Conservation (phyloP, 441 rosid genomes). For the Pelargonium myrrhifolium region DNA sequence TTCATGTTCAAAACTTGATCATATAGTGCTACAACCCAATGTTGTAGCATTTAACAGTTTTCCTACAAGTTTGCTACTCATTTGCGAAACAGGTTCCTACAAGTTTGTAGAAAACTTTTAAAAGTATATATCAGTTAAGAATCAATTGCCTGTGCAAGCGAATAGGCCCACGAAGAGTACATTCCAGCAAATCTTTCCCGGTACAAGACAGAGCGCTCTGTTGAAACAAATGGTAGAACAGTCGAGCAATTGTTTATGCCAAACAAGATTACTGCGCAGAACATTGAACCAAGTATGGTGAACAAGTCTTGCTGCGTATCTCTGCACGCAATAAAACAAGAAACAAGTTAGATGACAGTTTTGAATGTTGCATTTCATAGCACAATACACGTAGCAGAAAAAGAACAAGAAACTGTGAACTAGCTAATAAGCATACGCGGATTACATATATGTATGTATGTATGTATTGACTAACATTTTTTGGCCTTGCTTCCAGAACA, state of each 20-base stretch:
- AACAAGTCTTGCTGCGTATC: constrained; percentile 52
- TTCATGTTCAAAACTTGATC: background rate
- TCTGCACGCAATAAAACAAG: constrained; percentile 20
- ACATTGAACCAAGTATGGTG: constrained; percentile 48
- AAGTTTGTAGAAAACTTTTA: too few relatives aligned
- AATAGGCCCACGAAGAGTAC: constrained; percentile 52
- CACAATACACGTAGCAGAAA: too few relatives aligned
- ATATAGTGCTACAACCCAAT: too few relatives aligned
- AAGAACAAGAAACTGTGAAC: too few relatives aligned
- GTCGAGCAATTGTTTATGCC: constrained; percentile 55
- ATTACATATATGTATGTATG: background rate
- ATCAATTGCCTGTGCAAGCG: constrained; percentile 46
- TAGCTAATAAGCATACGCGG: too few relatives aligned
- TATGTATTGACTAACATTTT: constrained; percentile 34
- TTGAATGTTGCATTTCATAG: too few relatives aligned
- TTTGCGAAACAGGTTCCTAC: too few relatives aligned
- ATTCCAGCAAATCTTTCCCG: constrained; percentile 59
- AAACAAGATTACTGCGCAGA: constrained; percentile 32
- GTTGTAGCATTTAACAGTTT: too few relatives aligned
- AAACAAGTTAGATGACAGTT: background rate
- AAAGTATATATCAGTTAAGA: background rate
- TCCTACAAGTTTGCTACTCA: too few relatives aligned
- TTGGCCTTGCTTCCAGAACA: constrained; percentile 58
- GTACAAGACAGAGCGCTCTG: constrained; percentile 47
- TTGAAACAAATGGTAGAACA: constrained; percentile 39